phyloP scores from a whole-genome alignment of 2,329 filamentous ascomycete species.

The Talaromyces sp. region DNA sequence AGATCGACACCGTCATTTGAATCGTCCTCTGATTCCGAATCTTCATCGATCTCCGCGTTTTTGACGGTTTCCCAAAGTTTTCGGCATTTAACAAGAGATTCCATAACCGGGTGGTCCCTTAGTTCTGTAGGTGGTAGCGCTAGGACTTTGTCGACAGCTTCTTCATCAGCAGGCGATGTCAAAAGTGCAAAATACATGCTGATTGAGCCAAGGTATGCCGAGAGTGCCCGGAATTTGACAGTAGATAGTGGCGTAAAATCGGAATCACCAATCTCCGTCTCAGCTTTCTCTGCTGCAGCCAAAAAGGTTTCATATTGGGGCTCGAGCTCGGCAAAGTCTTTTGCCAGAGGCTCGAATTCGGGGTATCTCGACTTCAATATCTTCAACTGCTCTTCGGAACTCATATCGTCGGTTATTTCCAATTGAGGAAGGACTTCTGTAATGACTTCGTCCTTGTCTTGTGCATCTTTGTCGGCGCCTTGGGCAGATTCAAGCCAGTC shows the following conservation, averaged over 20 bases:
- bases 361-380: conserved; percentile 79
- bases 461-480: conserved; percentile 39
- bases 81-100: conserved; percentile 70
- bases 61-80: conserved; percentile 73
- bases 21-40: conserved; percentile 19
- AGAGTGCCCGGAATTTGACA: conserved; percentile 72
- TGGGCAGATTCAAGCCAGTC: conserved; percentile 66
- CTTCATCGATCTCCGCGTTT: conserved; percentile 51
- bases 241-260: conserved; percentile 48
- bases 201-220: conserved; percentile 78
- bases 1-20: conserved; percentile 19
- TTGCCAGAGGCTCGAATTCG: conserved; percentile 80
- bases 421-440: conserved; percentile 82
- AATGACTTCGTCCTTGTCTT: conserved; percentile 53
- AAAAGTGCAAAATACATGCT: conserved; percentile 93
- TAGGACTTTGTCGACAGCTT: conserved; percentile 47
- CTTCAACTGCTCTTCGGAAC: conserved; percentile 64
- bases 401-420: conserved; percentile 75
- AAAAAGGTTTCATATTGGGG: conserved; percentile 53
- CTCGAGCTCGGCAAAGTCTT: conserved; percentile 71
- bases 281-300: conserved; percentile 53
- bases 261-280: conserved; percentile 33
- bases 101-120: conserved; percentile 87
- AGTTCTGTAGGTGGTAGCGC: conserved; percentile 71
- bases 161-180: conserved; percentile 64